These are phyloP conservation scores for Pogostemon cablin DNA, from an alignment of 257 asterid genomes.

Conservation along the genomic window DNA sequence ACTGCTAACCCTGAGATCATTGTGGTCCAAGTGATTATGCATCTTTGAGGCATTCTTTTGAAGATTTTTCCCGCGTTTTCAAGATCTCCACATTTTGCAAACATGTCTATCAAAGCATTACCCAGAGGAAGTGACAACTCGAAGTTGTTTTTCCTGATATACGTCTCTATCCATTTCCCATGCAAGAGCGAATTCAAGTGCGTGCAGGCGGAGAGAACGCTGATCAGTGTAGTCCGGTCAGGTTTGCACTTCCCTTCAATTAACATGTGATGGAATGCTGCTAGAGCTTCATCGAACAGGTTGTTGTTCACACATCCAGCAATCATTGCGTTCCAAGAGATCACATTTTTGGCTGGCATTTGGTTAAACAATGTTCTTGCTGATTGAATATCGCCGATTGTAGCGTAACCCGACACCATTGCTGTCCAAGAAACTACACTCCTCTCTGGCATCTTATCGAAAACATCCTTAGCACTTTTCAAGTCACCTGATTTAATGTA, in stretches of 20 bases:
- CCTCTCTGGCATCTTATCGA: slow-evolving; percentile 50
- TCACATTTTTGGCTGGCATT: slow-evolving; percentile 51
- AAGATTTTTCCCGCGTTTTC: slow-evolving; percentile 48
- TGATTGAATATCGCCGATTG: slow-evolving; percentile 38
- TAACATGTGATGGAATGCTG: slow-evolving; percentile 45
- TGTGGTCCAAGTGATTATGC: slow-evolving; percentile 59
- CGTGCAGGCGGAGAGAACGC: slow-evolving; percentile 50
- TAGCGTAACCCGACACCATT: slow-evolving; percentile 52
- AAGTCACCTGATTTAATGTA: slow-evolving; percentile 37
- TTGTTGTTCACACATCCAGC: slow-evolving; percentile 51
- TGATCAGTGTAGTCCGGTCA: slow-evolving; percentile 50
- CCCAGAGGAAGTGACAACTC: slow-evolving; percentile 49
- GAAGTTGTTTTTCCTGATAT: slow-evolving; percentile 42
- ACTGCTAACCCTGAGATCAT: slow-evolving; percentile 54
- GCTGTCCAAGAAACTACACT: slow-evolving; percentile 56
- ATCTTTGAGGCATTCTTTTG: slow-evolving; percentile 39
- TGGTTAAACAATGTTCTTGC: slow-evolving; percentile 40
- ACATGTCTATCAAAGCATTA: slow-evolving; percentile 58
- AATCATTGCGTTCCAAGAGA: slow-evolving; percentile 66
- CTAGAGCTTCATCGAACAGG: slow-evolving; percentile 50
- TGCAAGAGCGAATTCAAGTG: slow-evolving; percentile 52
- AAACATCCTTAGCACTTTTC: slow-evolving; percentile 36
- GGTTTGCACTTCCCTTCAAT: slow-evolving; percentile 50
- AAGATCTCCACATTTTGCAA: slow-evolving; percentile 58
- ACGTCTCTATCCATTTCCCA: slow-evolving; percentile 55